Conservation (phyloP, 2,329 filamentous ascomycete species). For the Whalleya microplaca region DNA sequence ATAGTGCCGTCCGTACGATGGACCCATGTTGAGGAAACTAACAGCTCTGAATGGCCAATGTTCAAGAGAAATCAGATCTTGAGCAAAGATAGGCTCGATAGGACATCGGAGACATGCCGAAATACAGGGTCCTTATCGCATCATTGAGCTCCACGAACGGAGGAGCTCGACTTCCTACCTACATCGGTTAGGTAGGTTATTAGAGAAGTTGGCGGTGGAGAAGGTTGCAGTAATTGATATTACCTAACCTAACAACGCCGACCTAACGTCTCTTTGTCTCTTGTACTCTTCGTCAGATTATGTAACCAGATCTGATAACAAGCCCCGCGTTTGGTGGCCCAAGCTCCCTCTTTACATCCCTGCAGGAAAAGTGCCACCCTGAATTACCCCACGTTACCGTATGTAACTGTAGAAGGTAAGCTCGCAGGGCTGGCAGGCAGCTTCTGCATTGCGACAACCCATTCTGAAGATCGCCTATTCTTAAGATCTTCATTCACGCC, state of each 20-base stretch:
- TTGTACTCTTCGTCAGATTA: too few species aligned
- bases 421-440: constrained; percentile 17
- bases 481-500: not conserved
- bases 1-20: constrained; percentile 10
- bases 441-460: constrained; percentile 29
- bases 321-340: constrained; percentile 8
- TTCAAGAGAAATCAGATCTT: constrained; percentile 20
- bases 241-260: not conserved
- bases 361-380: not conserved
- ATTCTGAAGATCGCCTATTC: not conserved
- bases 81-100: constrained; percentile 15
- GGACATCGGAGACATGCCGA: constrained; percentile 14
- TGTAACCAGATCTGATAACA: not conserved
- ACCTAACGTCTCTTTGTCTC: too few species aligned
- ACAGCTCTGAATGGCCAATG: too few species aligned
- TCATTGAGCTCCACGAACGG: constrained; percentile 21
- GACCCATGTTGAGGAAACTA: constrained; percentile 8
- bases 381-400: not conserved
- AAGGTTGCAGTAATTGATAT: constrained; percentile 3
- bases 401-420: too few species aligned
- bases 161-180: constrained; percentile 6
- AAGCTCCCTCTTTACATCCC: constrained; percentile 24
- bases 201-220: not conserved
- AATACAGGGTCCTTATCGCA: constrained; percentile 30
- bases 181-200: not conserved